Conservation (phyloP, 108 stramenopile species). For the Aurantiochytrium sp. region DNA sequence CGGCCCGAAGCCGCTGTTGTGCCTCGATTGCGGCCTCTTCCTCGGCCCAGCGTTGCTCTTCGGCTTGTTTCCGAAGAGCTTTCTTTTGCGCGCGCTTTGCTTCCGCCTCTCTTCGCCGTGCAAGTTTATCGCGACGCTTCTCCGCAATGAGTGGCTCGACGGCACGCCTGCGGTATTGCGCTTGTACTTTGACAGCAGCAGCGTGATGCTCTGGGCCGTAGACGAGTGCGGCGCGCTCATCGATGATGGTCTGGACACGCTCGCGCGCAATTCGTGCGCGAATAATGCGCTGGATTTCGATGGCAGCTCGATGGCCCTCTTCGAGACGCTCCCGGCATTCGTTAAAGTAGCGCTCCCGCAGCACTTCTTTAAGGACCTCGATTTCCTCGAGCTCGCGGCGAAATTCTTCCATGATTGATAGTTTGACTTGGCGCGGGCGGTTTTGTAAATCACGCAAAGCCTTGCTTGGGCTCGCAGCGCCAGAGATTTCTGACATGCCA, state of each 20-base stretch:
- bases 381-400: conserved; percentile 6
- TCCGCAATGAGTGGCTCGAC: neutral
- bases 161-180: neutral
- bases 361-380: neutral
- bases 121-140: neutral
- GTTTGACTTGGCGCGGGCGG: neutral
- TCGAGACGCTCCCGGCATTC: neutral
- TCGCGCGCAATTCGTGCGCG: neutral
- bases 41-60: neutral
- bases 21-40: neutral
- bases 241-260: neutral
- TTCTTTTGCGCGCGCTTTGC: neutral
- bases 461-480: neutral
- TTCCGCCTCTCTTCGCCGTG: neutral
- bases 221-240: neutral
- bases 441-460: neutral
- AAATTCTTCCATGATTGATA: conserved; percentile 5
- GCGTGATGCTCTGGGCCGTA: neutral
- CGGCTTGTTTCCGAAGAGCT: neutral
- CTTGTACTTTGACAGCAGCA: neutral
- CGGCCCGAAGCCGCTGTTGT: neutral
- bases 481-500: neutral
- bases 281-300: neutral
- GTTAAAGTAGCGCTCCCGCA: neutral
- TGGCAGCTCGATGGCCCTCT: neutral